Percentiles rank a stretch among this genome's conserved stretches.
phyloP scores from a whole-genome alignment of 305 asterid genomes.

The Plantago lanceolata region DNA sequence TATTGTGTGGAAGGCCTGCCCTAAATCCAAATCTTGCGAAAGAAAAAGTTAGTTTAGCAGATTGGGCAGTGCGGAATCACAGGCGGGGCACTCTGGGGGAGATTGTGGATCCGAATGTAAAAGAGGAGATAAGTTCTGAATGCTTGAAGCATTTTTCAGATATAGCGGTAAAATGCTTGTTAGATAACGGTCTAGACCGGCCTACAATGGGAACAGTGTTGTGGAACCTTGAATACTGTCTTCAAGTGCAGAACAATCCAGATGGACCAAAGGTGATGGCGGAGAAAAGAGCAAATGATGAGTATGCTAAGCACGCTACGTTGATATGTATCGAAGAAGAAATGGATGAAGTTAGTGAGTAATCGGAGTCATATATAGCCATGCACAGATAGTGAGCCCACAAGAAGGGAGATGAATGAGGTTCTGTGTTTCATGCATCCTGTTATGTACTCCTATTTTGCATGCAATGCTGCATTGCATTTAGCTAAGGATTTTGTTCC shows the following conservation, averaged over 20 bases:
- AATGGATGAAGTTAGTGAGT: constrained; percentile 3
- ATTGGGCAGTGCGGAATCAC: constrained; percentile 42
- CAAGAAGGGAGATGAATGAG: not conserved
- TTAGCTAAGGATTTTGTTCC: no score
- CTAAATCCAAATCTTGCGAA: constrained; percentile 41
- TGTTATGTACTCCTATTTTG: no score
- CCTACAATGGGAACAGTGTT: constrained; percentile 69
- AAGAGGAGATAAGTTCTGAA: constrained; percentile 30
- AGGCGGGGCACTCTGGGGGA: constrained; percentile 25
- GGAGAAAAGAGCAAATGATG: constrained; percentile 34
- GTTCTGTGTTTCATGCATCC: not conserved
- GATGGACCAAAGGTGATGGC: constrained; percentile 31
- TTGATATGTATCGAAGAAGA: constrained; percentile 33
- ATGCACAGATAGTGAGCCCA: not conserved
- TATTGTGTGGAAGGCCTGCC: constrained; percentile 60
- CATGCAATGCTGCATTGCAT: no score
- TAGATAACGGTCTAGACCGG: constrained; percentile 44
- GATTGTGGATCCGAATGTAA: constrained; percentile 44
- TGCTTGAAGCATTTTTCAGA: constrained; percentile 46
- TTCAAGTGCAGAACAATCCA: constrained; percentile 38
- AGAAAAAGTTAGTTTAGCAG: constrained; percentile 59
- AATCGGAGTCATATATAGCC: constrained; percentile 17
- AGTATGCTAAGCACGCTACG: constrained; percentile 30
- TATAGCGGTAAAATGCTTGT: constrained; percentile 49
- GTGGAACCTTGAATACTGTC: constrained; percentile 55